Evolutionary conservation across 2,329 filamentous ascomycete genomes (phyloP).

Genomic region (Diaporthe sp.): DNA sequence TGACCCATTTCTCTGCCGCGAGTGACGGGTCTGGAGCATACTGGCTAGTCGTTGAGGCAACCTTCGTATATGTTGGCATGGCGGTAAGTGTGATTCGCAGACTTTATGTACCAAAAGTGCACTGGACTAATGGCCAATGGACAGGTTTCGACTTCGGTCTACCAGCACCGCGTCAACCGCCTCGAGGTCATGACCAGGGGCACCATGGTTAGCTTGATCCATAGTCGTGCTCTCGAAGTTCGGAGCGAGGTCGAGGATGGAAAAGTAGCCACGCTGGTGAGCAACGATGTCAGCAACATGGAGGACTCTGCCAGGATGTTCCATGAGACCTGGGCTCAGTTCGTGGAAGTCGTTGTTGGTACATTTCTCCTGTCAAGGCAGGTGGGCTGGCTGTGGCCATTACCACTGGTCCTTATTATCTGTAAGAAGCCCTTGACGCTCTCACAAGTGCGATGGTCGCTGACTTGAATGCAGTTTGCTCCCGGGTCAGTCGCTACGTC

Average conservation of each 20-base stretch:
- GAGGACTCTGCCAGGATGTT: constrained; percentile 52
- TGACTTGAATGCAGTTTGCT: constrained; percentile 53
- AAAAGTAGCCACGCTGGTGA: constrained; percentile 55
- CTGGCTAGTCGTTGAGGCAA: constrained; percentile 51
- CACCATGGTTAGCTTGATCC: constrained; percentile 43
- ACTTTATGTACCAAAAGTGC: neutral
- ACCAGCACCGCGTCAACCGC: constrained; percentile 44
- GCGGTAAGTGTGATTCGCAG: constrained; percentile 48
- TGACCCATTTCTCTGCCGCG: constrained; percentile 36
- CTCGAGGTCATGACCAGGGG: constrained; percentile 44
- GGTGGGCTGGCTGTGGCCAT: constrained; percentile 58
- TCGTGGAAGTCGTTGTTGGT: constrained; percentile 58
- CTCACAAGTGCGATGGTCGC: neutral
- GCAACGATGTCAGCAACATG: constrained; percentile 55
- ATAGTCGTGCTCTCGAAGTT: constrained; percentile 34
- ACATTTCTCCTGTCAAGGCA: constrained; percentile 53
- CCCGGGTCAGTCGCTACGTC: constrained; percentile 56
- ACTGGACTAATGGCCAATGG: neutral
- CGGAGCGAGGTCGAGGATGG: constrained; percentile 48
- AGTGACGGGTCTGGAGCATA: constrained; percentile 40
- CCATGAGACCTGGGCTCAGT: constrained; percentile 58
- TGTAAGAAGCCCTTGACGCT: constrained; percentile 47
- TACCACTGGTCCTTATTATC: constrained; percentile 57
- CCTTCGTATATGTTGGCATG: constrained; percentile 53
- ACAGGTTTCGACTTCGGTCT: constrained; percentile 44